Percentiles rank a stretch among this genome's conserved stretches.
Conservation (phyloP, 306 rosid genomes). For the Lupinus albus region DNA sequence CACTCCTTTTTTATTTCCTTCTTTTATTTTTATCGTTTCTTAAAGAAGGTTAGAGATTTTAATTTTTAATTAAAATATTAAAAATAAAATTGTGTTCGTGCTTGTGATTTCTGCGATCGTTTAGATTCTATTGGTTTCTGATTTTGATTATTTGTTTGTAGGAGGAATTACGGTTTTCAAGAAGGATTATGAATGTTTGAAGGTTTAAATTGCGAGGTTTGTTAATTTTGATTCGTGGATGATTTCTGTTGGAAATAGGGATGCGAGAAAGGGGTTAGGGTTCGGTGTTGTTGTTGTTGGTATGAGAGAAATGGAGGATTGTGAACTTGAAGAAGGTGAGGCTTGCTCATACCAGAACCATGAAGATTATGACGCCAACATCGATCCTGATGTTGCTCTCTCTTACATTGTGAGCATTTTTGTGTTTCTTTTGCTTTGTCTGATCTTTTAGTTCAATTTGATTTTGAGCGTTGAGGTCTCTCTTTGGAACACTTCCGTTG, state of each 20-base stretch:
- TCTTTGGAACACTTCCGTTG: slow-evolving; percentile 22
- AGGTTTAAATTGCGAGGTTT: slow-evolving; percentile 46
- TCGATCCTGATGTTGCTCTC: slow-evolving; percentile 69
- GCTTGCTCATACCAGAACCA: slow-evolving; percentile 63
- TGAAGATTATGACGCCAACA: slow-evolving; percentile 56
- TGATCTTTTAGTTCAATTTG: slow-evolving; percentile 9
- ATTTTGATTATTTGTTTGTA: slow-evolving; percentile 34
- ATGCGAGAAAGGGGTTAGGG: slow-evolving; percentile 65
- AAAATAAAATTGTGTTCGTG: slow-evolving; percentile 4
- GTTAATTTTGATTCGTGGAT: slow-evolving; percentile 37
- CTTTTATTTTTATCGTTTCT: neutral
- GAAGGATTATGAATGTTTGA: slow-evolving; percentile 35
- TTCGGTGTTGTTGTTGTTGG: slow-evolving; percentile 39
- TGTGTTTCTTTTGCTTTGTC: neutral
- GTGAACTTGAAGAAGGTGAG: slow-evolving; percentile 88
- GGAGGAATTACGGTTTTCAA: slow-evolving; percentile 42
- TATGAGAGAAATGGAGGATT: slow-evolving; percentile 62
- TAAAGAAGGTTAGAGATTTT: slow-evolving; percentile 4
- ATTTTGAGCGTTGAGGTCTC: slow-evolving; percentile 1
- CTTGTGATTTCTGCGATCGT: slow-evolving; percentile 48
- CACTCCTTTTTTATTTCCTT: neutral
- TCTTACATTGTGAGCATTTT: slow-evolving; percentile 71
- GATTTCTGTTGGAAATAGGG: slow-evolving; percentile 65
- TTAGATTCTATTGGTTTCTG: slow-evolving; percentile 36
- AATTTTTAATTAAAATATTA: neutral